A percentile compares a stretch with the other conserved stretches of the same genome.
These are phyloP conservation scores for Aspergillus neotritici DNA, from an alignment of 2,329 filamentous ascomycete species.

Conservation along the genomic window DNA sequence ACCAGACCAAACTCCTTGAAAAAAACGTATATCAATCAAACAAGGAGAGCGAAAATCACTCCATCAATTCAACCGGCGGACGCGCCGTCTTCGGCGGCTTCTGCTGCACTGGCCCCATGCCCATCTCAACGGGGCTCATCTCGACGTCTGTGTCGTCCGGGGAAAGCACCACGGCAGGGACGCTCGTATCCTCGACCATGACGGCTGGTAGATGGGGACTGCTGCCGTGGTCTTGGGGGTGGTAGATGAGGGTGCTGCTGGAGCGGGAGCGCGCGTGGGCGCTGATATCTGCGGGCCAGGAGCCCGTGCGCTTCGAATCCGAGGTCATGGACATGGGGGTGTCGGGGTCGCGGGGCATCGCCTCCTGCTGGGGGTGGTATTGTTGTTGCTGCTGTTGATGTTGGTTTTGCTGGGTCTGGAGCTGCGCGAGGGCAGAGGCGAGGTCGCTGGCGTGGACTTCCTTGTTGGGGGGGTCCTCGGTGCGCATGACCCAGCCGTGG, in stretches of 20 bases:
- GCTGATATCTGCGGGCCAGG: conserved; percentile 29
- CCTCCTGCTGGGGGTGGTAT: too few relatives aligned
- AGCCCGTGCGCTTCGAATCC: conserved; percentile 25
- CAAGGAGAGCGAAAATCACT: conserved; percentile 18
- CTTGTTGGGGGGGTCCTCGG: conserved; percentile 61
- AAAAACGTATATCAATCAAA: neutral
- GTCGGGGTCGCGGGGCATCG: conserved; percentile 18
- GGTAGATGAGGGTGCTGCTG: conserved; percentile 58
- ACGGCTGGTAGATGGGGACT: conserved; percentile 57
- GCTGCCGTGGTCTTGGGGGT: conserved; percentile 57
- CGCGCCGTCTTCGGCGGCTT: conserved; percentile 49
- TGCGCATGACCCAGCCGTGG: conserved; percentile 59
- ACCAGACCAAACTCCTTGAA: neutral
- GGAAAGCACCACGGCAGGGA: conserved; percentile 18
- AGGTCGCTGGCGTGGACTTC: conserved; percentile 60
- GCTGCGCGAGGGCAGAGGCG: conserved; percentile 49
- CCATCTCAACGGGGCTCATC: conserved; percentile 38
- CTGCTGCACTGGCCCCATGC: conserved; percentile 32
- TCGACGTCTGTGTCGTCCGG: conserved; percentile 44
- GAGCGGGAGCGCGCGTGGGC: conserved; percentile 29
- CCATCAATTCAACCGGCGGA: conserved; percentile 54
- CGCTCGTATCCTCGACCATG: conserved; percentile 57
- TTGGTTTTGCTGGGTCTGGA: conserved; percentile 33
- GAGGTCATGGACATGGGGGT: conserved; percentile 33
- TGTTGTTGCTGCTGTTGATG: too few relatives aligned